Base-by-base conservation (phyloP, 495 filamentous ascomycete genomes). In the Podospora tetraspora region DNA sequence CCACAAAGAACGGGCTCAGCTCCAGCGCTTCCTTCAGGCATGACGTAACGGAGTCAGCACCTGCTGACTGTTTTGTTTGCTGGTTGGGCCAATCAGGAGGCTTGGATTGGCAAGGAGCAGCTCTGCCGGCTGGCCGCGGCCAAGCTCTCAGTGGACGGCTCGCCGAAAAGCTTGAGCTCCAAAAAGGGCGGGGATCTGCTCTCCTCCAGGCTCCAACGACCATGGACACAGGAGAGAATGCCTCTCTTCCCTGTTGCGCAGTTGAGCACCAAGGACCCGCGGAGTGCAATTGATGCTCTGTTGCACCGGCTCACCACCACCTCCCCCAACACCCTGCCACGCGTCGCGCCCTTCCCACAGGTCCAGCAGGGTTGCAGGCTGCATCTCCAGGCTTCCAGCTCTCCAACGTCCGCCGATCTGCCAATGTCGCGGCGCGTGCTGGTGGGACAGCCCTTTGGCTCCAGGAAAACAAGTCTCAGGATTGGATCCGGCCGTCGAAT, bases 401-500 rank as follows among this genome's bases (percentile, higher is more conserved):
- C 37, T 16, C 37, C 37, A 43, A 43, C 37, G 6, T 19, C 37
- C 43, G n/a, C 43, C 6, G 43, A 52, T 52, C 43, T 52, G 43
- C 43, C 43, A 52, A 52, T 52, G 10, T 52, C 6, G 16, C 43
- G 43, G 43, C 43, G 43, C 19, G 43, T 52, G 43, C n/a, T n/a
- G 43, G 43, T n/a, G 16, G 43, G 43, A 52, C 43, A 52, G 43
- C n/a, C 43, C 43, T 52, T 52, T 52, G 43, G 43, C 12, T 8
- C 16, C 19, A n/a, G 43, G 19, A 52, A 52, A 62, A 58, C 52
- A 58, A 58, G 59, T 66, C 68, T 43, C 34, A 52, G 9, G 4
- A n/a, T 64, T 64, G 12, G 27, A 12, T 30, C 16, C 52, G 1
- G 25, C 52, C 7, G 59, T 62, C 69, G 69, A 71, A 71, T 71